Conservation (phyloP, 2,329 filamentous ascomycete genomes). For the Cryphonectria naterciae region DNA sequence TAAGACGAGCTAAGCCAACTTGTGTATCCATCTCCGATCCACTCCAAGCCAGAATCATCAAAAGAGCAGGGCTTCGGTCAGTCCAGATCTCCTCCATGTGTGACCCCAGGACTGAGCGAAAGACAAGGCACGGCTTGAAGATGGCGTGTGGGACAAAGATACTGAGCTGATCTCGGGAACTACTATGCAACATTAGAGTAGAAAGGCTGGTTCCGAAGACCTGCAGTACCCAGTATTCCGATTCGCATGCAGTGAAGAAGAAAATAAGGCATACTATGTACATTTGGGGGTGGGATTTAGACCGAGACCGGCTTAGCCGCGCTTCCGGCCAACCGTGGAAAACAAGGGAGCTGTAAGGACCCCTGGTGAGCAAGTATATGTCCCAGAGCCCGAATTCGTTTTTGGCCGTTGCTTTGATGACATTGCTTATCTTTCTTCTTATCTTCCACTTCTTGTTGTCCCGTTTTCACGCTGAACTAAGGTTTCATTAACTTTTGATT, state of each 20-base stretch:
- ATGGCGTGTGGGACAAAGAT: neutral
- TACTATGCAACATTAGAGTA: neutral
- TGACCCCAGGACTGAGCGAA: neutral
- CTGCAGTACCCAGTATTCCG: neutral
- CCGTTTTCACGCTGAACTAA: neutral
- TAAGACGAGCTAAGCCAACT: neutral
- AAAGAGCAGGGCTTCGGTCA: neutral
- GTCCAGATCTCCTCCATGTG: neutral
- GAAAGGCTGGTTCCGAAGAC: constrained; percentile 3
- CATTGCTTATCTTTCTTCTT: neutral
- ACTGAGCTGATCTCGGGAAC: neutral
- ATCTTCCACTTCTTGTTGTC: neutral
- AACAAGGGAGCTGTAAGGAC: neutral
- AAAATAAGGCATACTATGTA: no score
- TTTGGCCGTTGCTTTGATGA: neutral
- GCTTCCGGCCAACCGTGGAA: neutral
- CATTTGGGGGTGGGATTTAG: no score
- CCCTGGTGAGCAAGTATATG: neutral
- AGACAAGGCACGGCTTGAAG: neutral
- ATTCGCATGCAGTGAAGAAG: neutral
- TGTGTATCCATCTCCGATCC: neutral
- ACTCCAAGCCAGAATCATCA: neutral
- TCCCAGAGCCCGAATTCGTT: neutral
- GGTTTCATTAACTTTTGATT: neutral
- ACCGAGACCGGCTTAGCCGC: neutral